These are phyloP conservation scores for Alternaria arborescens DNA, from an alignment of 2,329 filamentous ascomycete species.

Conservation along the genomic window DNA sequence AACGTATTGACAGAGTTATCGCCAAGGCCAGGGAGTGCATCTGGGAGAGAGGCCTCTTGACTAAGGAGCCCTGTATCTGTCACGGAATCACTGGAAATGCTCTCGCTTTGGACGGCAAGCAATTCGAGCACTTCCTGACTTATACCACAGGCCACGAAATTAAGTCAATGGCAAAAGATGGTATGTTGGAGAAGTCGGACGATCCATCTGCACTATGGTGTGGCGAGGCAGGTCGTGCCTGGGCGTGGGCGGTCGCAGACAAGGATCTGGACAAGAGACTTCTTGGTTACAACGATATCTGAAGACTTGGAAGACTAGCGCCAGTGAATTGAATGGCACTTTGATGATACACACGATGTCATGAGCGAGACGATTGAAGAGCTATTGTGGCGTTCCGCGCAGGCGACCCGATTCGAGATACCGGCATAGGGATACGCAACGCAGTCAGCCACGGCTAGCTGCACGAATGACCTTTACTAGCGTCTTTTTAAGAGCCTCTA, in stretches of 20 bases:
- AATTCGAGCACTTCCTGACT: slow-evolving; percentile 66
- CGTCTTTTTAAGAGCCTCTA: neutral
- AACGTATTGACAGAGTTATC: slow-evolving; percentile 64
- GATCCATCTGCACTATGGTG: slow-evolving; percentile 61
- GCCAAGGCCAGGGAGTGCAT: slow-evolving; percentile 62
- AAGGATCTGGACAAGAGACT: slow-evolving; percentile 57
- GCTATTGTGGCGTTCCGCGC: slow-evolving; percentile 2
- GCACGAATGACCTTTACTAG: slow-evolving; percentile 11
- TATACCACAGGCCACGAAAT: slow-evolving; percentile 66
- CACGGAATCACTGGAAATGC: slow-evolving; percentile 73
- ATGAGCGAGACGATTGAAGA: slow-evolving; percentile 31
- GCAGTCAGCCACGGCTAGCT: slow-evolving; percentile 13
- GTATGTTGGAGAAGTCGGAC: slow-evolving; percentile 61
- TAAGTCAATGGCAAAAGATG: slow-evolving; percentile 61
- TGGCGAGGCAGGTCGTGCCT: slow-evolving; percentile 59
- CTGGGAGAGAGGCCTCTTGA: slow-evolving; percentile 67
- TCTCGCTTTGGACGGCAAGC: slow-evolving; percentile 60
- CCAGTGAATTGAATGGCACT: neutral
- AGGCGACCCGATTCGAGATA: neutral
- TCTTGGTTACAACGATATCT: slow-evolving; percentile 62
- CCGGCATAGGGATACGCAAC: slow-evolving; percentile 7
- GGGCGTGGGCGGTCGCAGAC: slow-evolving; percentile 59
- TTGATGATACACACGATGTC: slow-evolving; percentile 30
- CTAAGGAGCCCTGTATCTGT: slow-evolving; percentile 71
- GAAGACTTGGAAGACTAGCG: slow-evolving; percentile 4